phyloP scores from a whole-genome alignment of 2,329 filamentous ascomycete genomes.

The Colletotrichum agaves region DNA sequence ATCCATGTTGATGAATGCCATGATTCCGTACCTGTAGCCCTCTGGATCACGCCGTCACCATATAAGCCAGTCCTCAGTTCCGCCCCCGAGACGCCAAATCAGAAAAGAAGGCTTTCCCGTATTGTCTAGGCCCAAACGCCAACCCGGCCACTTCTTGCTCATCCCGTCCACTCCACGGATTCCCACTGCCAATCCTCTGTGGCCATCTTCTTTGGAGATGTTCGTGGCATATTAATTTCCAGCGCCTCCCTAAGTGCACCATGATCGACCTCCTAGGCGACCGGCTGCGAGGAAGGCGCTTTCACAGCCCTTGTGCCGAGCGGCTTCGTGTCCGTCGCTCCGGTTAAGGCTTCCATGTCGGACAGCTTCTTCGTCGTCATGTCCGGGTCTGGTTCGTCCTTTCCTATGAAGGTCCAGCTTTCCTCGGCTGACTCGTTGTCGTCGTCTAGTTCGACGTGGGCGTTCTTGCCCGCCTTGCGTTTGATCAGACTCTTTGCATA shows the following conservation, averaged over 20 bases:
- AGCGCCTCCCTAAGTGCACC: neutral
- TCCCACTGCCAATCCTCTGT: conserved; percentile 18
- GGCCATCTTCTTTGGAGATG: neutral
- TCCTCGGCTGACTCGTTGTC: conserved; percentile 77
- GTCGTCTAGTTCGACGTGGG: conserved; percentile 56
- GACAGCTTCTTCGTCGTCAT: conserved; percentile 52
- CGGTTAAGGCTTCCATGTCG: conserved; percentile 30
- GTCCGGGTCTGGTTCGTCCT: conserved; percentile 58
- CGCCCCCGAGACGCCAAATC: conserved; percentile 11
- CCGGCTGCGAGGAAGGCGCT: conserved; percentile 23
- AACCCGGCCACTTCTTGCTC: neutral
- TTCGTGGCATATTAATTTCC: neutral
- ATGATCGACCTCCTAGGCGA: conserved; percentile 15
- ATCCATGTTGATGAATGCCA: conserved; percentile 15
- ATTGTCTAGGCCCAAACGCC: conserved; percentile 29
- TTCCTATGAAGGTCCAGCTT: conserved; percentile 90
- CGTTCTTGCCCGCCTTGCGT: conserved; percentile 65
- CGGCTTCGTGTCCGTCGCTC: conserved; percentile 19
- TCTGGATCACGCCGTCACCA: conserved; percentile 16
- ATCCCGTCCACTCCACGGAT: neutral
- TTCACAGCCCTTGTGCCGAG: conserved; percentile 17
- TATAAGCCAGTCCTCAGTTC: neutral
- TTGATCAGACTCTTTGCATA: conserved; percentile 89
- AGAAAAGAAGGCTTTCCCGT: neutral
- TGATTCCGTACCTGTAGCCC: conserved; percentile 7